Percentiles rank a stretch among this genome's conserved stretches.
phyloP scores from a whole-genome alignment of 768 basidiomycete genomes.

The Coprinopsis sp. region DNA sequence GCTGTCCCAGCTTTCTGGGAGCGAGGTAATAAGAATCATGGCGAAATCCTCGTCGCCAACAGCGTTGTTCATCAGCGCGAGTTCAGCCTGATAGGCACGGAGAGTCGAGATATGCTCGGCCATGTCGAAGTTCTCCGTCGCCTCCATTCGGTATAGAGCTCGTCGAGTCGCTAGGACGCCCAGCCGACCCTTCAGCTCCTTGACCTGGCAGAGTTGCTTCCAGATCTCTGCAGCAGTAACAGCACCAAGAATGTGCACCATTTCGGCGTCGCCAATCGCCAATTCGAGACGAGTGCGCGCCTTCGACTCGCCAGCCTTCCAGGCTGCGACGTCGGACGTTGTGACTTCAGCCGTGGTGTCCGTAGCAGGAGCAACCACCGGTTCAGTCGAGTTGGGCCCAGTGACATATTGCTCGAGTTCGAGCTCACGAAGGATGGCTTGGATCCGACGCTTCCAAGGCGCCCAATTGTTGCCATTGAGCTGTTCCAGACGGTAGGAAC shows the following conservation, averaged over 20 bases:
- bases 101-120: slow-evolving; percentile 17
- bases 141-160: slow-evolving; percentile 14
- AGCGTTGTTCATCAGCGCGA: slow-evolving; percentile 15
- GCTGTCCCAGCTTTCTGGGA: slow-evolving; percentile 21
- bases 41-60: slow-evolving; percentile 20
- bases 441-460: slow-evolving; percentile 4
- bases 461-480: slow-evolving; percentile 4
- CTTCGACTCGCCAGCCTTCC: slow-evolving; percentile 18
- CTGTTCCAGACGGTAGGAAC: background rate
- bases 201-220: slow-evolving; percentile 17
- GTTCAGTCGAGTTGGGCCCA: background rate
- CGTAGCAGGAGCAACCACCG: too few relatives aligned
- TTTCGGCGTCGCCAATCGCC: slow-evolving; percentile 17
- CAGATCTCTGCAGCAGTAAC: slow-evolving; percentile 17
- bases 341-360: background rate
- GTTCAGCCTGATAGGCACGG: slow-evolving; percentile 15
- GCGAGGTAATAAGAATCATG: slow-evolving; percentile 20
- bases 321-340: background rate
- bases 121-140: slow-evolving; percentile 19
- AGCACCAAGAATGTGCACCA: slow-evolving; percentile 19
- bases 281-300: slow-evolving; percentile 18
- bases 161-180: slow-evolving; percentile 17
- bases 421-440: background rate
- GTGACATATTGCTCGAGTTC: background rate
- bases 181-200: slow-evolving; percentile 16